Percentiles rank a stretch among this genome's conserved stretches.
These are phyloP conservation scores for Thermothielavioides terrestris DNA, from an alignment of 495 filamentous ascomycete genomes.

Conservation along the genomic window DNA sequence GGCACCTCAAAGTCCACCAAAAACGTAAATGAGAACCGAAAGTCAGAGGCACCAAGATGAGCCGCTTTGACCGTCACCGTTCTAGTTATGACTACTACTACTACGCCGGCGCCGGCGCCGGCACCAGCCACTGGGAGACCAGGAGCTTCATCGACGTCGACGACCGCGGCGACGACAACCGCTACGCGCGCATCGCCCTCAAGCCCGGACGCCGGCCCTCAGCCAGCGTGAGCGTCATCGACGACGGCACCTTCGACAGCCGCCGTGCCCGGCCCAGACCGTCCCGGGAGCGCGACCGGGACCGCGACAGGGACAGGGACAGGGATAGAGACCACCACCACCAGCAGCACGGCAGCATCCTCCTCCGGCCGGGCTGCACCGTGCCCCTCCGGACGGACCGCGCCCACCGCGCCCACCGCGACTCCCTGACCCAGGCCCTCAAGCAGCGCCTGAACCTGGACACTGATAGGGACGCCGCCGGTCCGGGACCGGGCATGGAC, in stretches of 20 bases:
- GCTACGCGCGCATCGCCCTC: not conserved
- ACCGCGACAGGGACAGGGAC: not conserved
- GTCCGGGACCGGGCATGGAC: too few relatives aligned
- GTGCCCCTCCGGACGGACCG: too few relatives aligned
- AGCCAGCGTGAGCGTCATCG: constrained; percentile 12
- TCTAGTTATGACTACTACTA: constrained; percentile 3
- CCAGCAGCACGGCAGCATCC: not conserved
- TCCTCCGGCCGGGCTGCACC: not conserved
- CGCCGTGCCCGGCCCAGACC: not conserved
- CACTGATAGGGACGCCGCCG: too few relatives aligned
- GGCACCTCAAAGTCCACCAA: too few relatives aligned
- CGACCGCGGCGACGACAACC: not conserved
- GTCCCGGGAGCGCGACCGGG: not conserved
- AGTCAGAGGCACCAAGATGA: constrained; percentile 1
- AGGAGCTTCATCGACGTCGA: not conserved
- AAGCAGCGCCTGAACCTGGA: constrained; percentile 4
- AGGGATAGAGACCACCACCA: not conserved
- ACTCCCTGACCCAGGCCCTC: not conserved
- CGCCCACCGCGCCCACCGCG: not conserved
- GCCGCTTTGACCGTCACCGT: constrained; percentile 6
- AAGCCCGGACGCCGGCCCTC: not conserved
- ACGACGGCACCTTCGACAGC: constrained; percentile 1
- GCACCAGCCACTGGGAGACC: not conserved
- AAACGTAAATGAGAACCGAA: too few relatives aligned
- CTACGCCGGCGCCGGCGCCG: too few relatives aligned